Evolutionary conservation across 1,284 basidiomycete species (phyloP).

Genomic region (Earliella scabrosa): DNA sequence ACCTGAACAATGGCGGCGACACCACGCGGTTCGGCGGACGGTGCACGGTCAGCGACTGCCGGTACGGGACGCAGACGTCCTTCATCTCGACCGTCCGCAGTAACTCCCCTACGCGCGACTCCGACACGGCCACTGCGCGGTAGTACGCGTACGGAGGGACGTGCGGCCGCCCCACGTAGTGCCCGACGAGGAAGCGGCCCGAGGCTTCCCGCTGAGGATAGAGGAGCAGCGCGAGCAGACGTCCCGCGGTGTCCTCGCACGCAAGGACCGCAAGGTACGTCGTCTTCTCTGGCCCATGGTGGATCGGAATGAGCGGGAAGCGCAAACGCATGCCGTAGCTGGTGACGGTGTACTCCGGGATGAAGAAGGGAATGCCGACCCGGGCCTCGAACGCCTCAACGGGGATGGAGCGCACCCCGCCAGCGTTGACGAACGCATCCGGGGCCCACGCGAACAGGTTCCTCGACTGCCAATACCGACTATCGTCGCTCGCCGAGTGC

Average conservation of each 20-base stretch:
- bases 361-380: constrained; percentile 6
- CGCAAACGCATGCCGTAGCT: constrained; percentile 19
- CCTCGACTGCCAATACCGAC: constrained; percentile 21
- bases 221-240: constrained; percentile 15
- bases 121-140: constrained; percentile 12
- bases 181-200: constrained; percentile 18
- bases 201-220: constrained; percentile 11
- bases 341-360: constrained; percentile 14
- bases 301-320: constrained; percentile 15
- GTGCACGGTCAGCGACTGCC: constrained; percentile 1
- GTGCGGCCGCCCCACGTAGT: constrained; percentile 20
- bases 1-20: constrained; percentile 8
- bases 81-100: background rate
- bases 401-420: constrained; percentile 7
- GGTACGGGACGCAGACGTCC: constrained; percentile 18
- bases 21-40: background rate
- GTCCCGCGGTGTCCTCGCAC: constrained; percentile 13
- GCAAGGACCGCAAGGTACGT: constrained; percentile 19
- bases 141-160: constrained; percentile 18
- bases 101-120: background rate
- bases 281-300: constrained; percentile 8
- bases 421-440: constrained; percentile 20
- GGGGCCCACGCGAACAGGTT: constrained; percentile 25
- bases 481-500: constrained; percentile 16
- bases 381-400: constrained; percentile 13